Evolutionary conservation across 306 rosid species (phyloP), one percentile per base, ranked within the genome.

Genomic region (Neltuma alba): DNA sequence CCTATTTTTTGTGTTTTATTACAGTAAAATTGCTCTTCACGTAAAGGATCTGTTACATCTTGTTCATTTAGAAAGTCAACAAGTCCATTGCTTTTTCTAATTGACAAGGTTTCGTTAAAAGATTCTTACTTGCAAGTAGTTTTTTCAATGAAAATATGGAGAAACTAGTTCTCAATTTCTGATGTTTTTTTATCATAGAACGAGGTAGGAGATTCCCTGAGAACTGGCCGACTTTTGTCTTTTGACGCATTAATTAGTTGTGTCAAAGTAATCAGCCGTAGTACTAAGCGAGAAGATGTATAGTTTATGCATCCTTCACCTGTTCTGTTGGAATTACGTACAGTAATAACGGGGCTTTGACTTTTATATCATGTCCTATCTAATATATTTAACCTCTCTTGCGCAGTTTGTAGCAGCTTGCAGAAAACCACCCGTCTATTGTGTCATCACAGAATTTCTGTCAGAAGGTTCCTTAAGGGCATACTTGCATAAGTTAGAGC

Each of bases 391-490:
- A 13, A 41, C 74, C 79, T 72, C 81, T 40, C 38, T 84, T 70
- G 74, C 44, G 70, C 97, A 96, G 99, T 92, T 96, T 23, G 58
- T 85, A 77, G 99, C 97, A 67, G 91, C 99, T 6, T 88, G 97
- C 84, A 82, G 96, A 86, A 91, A 84, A 60, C 97, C 96, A 20
- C 96, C 94, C 1, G 94, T 89, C 60, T 91, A 87, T 81, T 93
- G 92, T 88, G 87, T 96, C 65, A 83, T 96, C 55, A 96, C 98
- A 9, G 97, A 96, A 81, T 96, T 89, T 83, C 80, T 96, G 28
- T 41, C 88, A 0, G 96, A 91, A 78, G 99, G 99, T 66, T 96
- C 97, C 9, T 87, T 96, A 84, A 90, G 99, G 88, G 92, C 93
- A 28, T 96, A 83, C 78, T 50, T 96, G 70, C 99, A 86, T 82